Conservation (phyloP, 805 yeast genomes). For the Ogataea minuta region DNA sequence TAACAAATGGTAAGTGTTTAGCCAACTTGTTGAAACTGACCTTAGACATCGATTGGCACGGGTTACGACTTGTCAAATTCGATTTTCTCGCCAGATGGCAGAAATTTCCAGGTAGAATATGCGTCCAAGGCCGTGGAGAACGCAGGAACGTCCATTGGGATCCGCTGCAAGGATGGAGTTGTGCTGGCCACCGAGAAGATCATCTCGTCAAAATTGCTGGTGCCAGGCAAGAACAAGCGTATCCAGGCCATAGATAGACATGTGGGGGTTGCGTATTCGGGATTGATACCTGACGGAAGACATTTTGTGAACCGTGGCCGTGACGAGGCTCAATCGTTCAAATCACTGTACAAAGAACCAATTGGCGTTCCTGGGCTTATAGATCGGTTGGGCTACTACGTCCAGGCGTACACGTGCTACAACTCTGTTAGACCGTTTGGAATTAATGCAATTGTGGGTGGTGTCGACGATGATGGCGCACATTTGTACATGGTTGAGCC, state of each 20-base stretch:
- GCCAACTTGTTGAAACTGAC: neutral
- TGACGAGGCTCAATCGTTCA: slow-evolving; percentile 82
- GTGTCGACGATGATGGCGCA: slow-evolving; percentile 79
- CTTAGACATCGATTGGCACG: slow-evolving; percentile 87
- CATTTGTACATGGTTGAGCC: slow-evolving; percentile 97
- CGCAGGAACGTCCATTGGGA: slow-evolving; percentile 93
- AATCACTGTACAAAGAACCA: slow-evolving; percentile 69
- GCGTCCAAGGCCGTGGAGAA: slow-evolving; percentile 97
- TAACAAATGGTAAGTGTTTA: slow-evolving; percentile 11
- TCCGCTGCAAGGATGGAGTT: slow-evolving; percentile 87
- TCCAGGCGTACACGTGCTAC: slow-evolving; percentile 93
- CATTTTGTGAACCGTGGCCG: slow-evolving; percentile 89
- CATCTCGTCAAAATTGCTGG: slow-evolving; percentile 80
- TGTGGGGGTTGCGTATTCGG: slow-evolving; percentile 92
- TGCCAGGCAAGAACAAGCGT: slow-evolving; percentile 83
- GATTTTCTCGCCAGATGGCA: slow-evolving; percentile 90
- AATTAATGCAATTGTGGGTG: slow-evolving; percentile 87
- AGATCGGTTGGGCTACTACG: slow-evolving; percentile 85
- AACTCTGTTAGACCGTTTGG: slow-evolving; percentile 99
- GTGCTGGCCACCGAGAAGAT: slow-evolving; percentile 98
- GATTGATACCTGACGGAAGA: slow-evolving; percentile 94
- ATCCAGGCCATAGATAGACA: slow-evolving; percentile 93
- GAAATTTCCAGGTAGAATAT: slow-evolving; percentile 96
- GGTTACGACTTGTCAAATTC: slow-evolving; percentile 98
- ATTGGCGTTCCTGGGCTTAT: slow-evolving; percentile 79